phyloP scores from a whole-genome alignment of 2,329 filamentous ascomycete genomes.

The Ascochyta koolunga region DNA sequence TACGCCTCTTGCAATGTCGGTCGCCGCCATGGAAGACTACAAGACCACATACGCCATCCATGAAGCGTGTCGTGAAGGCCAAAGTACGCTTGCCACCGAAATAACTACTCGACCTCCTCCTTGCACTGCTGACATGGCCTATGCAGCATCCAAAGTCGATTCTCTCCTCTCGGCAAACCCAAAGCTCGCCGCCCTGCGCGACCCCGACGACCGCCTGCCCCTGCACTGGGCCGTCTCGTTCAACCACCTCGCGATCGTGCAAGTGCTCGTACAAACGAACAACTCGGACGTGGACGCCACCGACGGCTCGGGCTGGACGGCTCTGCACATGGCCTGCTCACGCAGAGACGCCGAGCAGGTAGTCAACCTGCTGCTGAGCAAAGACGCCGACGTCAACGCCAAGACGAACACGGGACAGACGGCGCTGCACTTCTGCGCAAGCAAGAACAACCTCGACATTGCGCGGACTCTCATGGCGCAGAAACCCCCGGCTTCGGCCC shows the following conservation, averaged over 20 bases:
- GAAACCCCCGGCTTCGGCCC: slow-evolving; percentile 70
- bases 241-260: slow-evolving; percentile 76
- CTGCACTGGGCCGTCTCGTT: slow-evolving; percentile 94
- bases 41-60: slow-evolving; percentile 79
- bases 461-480: slow-evolving; percentile 77
- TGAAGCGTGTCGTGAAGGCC: slow-evolving; percentile 83
- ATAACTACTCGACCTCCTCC: not conserved
- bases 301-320: slow-evolving; percentile 82
- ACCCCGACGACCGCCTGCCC: slow-evolving; percentile 86
- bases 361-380: slow-evolving; percentile 69
- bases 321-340: slow-evolving; percentile 81
- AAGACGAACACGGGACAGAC: slow-evolving; percentile 77
- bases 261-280: slow-evolving; percentile 71
- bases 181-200: slow-evolving; percentile 73
- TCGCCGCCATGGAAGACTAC: slow-evolving; percentile 33
- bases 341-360: slow-evolving; percentile 74
- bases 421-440: slow-evolving; percentile 87
- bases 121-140: slow-evolving; percentile 49
- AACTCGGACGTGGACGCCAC: slow-evolving; percentile 83
- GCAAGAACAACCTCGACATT: slow-evolving; percentile 84
- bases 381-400: slow-evolving; percentile 73
- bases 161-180: slow-evolving; percentile 78
- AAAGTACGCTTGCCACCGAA: slow-evolving; percentile 61
- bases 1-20: not conserved
- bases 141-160: slow-evolving; percentile 71